Evolutionary conservation across 805 yeast species (phyloP).

Genomic region (Jamesozyma piceae): DNA sequence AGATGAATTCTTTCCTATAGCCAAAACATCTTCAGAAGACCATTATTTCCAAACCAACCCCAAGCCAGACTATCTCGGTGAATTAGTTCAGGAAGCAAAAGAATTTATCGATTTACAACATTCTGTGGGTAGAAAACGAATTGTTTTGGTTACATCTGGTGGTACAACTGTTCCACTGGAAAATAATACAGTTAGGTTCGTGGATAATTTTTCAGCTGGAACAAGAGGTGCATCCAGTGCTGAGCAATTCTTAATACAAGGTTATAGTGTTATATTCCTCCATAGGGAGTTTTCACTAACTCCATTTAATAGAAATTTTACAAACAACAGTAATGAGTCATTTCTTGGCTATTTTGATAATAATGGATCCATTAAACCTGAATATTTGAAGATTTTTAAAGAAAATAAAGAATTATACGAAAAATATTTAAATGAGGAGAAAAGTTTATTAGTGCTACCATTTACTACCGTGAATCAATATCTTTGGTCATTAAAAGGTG

Average conservation of each 20-base stretch:
- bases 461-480: constrained; percentile 95
- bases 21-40: constrained; percentile 53
- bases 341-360: constrained; percentile 74
- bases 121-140: constrained; percentile 34
- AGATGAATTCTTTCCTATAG: constrained; percentile 58
- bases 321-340: constrained; percentile 67
- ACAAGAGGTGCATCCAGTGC: constrained; percentile 96
- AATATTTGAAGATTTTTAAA: constrained; percentile 54
- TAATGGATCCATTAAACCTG: constrained; percentile 48
- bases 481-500: constrained; percentile 65
- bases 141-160: constrained; percentile 86
- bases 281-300: constrained; percentile 86
- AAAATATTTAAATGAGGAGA: constrained; percentile 21
- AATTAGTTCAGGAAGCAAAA: constrained; percentile 46
- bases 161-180: constrained; percentile 98
- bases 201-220: constrained; percentile 95
- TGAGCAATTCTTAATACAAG: constrained; percentile 75
- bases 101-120: constrained; percentile 54
- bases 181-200: constrained; percentile 91
- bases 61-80: constrained; percentile 65
- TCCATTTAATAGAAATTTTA: constrained; percentile 87
- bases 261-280: constrained; percentile 85
- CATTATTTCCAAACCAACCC: constrained; percentile 61
- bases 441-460: constrained; percentile 51
- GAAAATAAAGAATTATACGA: constrained; percentile 40